Evolutionary conservation across 1,284 basidiomycete species (phyloP).

Genomic region (Puccinia horiana): DNA sequence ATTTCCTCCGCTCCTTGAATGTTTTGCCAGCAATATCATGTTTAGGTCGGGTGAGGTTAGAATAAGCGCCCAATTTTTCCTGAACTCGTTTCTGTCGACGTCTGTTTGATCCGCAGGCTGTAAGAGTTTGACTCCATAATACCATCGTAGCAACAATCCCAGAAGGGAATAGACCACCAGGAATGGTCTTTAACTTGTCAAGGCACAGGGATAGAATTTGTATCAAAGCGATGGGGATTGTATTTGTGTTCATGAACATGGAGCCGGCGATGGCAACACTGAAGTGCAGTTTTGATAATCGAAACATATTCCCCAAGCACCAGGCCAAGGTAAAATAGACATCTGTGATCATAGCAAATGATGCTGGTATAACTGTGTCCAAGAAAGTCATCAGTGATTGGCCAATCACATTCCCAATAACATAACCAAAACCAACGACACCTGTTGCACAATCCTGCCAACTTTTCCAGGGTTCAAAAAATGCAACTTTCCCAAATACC

Average conservation of each 20-base stretch:
- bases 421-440: neutral
- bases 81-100: neutral
- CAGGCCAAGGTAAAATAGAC: slow-evolving; percentile 58
- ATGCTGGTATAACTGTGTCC: slow-evolving; percentile 57
- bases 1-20: slow-evolving; percentile 9
- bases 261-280: slow-evolving; percentile 58
- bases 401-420: neutral
- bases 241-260: slow-evolving; percentile 54
- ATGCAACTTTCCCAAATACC: slow-evolving; percentile 61
- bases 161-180: slow-evolving; percentile 61
- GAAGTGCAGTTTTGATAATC: slow-evolving; percentile 58
- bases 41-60: neutral
- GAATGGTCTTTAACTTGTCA: slow-evolving; percentile 52
- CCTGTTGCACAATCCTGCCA: slow-evolving; percentile 58
- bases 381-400: neutral
- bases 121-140: slow-evolving; percentile 59
- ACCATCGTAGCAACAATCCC: slow-evolving; percentile 61
- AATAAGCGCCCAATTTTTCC: slow-evolving; percentile 21
- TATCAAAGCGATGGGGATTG: slow-evolving; percentile 60
- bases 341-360: slow-evolving; percentile 59
- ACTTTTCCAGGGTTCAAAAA: slow-evolving; percentile 59
- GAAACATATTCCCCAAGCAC: slow-evolving; percentile 55
- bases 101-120: slow-evolving; percentile 57
- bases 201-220: slow-evolving; percentile 60
- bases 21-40: neutral